Evolutionary conservation across 306 rosid genomes (phyloP).

Genomic region (Cercis canadensis): DNA sequence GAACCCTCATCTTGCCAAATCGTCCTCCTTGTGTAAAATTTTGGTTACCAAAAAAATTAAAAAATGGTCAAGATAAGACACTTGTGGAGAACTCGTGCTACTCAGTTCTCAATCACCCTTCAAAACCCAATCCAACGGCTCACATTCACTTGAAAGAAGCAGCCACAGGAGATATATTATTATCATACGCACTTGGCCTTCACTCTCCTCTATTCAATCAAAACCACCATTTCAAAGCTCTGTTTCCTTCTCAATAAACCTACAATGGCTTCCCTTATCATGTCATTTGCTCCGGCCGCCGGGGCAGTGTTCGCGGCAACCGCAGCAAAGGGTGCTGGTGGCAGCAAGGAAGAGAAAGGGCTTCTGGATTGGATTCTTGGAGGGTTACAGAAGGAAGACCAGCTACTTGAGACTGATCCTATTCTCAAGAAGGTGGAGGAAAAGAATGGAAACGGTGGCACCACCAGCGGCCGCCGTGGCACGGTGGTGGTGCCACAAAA

Average conservation of each 20-base stretch:
- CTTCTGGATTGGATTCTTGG: constrained; percentile 75
- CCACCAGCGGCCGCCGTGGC: constrained; percentile 47
- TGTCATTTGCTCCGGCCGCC: constrained; percentile 62
- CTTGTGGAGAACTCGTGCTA: constrained; percentile 70
- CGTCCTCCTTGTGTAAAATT: constrained; percentile 8
- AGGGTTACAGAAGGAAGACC: constrained; percentile 75
- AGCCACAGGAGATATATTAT: constrained; percentile 39
- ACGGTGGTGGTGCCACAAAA: constrained; percentile 68
- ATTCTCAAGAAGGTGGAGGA: constrained; percentile 82
- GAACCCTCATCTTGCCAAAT: constrained; percentile 37
- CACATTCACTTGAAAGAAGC: constrained; percentile 31
- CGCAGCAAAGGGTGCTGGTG: constrained; percentile 61
- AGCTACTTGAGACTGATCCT: constrained; percentile 76
- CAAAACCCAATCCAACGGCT: constrained; percentile 41
- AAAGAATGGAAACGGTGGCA: constrained; percentile 55
- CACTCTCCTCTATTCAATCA: constrained; percentile 20
- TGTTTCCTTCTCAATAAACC: background rate
- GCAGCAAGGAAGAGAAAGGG: constrained; percentile 72
- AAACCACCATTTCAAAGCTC: background rate
- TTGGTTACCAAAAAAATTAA: constrained; percentile 15
- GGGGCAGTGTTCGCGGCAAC: constrained; percentile 65
- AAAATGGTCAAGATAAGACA: constrained; percentile 61
- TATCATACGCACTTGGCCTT: constrained; percentile 33
- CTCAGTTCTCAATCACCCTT: constrained; percentile 32
- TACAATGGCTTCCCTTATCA: constrained; percentile 69